Base-by-base conservation (phyloP, 139 green algal genomes). In the Micromonas pusilla region DNA sequence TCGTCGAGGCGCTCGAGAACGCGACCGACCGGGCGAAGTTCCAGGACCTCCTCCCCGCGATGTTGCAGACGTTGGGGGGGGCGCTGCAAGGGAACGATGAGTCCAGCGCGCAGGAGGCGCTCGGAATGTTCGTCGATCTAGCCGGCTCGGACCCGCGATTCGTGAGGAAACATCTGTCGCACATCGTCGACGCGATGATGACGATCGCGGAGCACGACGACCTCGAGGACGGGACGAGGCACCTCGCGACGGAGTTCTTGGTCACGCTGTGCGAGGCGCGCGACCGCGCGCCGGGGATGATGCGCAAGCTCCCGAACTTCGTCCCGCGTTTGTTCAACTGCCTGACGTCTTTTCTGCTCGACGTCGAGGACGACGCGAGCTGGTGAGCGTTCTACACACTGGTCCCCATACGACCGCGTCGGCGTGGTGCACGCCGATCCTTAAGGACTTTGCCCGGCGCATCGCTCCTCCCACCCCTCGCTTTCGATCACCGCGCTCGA, bases 101-200 rank as follows among this genome's bases (percentile, higher is more conserved):
- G 28, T 21, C 25, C 52, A 21, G 21, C 52, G 89, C 92, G 28
- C 91, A 97, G 83, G 87, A 95, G 34, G 91, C 91, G 52, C 85
- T 99, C 2, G 93, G 95, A 85, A 85, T 92, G 86, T 90, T 99
- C 80, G 97, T 99, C 39, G 91, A 97, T 84, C 81, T 95, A 26
- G 95, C 92, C 9, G 95, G 95, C 72, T 81, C 81, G 31, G 87
- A 97, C 73, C 95, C 95, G 3, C 87, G 89, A 52, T 99, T 99
- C 82, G 68, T 99, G 80, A 84, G 92, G 9, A 87, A 83, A 26
- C 87, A 97, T 72, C 86, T 98, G 62, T 66, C 70, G 5, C 84
- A 93, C 30, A 82, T 97, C 57, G 85, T 96, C 57, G 76, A 79
- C 28, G 90, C 92, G 20, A 97, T 98, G 91, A 85, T 98, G 66